phyloP scores from a whole-genome alignment of 2,329 filamentous ascomycete genomes.

The Fusarium sp. region DNA sequence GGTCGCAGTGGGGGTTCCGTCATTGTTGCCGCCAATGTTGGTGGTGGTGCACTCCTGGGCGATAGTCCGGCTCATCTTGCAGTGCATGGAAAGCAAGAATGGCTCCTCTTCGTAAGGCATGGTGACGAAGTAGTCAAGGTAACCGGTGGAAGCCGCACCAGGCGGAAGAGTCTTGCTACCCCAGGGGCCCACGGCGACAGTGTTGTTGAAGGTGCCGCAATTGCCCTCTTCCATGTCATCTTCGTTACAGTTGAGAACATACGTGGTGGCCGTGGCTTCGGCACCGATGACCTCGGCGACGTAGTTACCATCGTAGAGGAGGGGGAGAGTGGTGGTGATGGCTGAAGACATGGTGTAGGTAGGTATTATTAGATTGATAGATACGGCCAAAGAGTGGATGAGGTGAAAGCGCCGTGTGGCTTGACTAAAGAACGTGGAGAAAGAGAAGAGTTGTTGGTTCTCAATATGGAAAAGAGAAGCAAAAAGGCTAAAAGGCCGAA shows the following conservation, averaged over 20 bases:
- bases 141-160: conserved; percentile 13
- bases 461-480: neutral
- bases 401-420: neutral
- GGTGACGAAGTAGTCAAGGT: conserved; percentile 3
- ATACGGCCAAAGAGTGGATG: neutral
- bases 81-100: neutral
- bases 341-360: neutral
- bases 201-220: conserved; percentile 16
- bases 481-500: neutral
- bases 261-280: neutral
- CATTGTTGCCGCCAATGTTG: conserved; percentile 5
- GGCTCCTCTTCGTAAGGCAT: neutral
- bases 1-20: neutral
- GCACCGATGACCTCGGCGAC: conserved; percentile 9
- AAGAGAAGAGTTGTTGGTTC: neutral
- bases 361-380: neutral
- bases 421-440: neutral
- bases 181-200: conserved; percentile 18
- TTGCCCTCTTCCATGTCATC: neutral
- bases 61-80: conserved; percentile 8
- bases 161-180: conserved; percentile 17
- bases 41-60: neutral
- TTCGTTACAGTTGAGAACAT: neutral
- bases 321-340: neutral
- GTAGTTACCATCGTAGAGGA: neutral